A percentile compares a stretch with the other conserved stretches of the same genome.
phyloP scores from a whole-genome alignment of 2,329 filamentous ascomycete species.

The Endocalyx cinctus region DNA sequence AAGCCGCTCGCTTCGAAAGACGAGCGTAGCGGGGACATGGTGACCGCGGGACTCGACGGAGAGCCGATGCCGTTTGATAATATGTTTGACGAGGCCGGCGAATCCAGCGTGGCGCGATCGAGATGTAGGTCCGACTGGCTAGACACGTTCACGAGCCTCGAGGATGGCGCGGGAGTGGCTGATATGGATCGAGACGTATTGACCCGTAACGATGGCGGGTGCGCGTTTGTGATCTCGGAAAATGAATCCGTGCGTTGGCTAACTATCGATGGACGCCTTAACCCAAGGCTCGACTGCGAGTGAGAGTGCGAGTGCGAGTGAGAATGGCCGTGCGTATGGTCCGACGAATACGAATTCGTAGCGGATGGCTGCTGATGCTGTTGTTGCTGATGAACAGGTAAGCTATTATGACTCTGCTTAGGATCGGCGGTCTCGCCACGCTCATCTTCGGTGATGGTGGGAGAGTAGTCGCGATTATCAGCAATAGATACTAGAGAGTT shows the following conservation, averaged over 20 bases:
- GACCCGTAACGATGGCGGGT: conserved; percentile 30
- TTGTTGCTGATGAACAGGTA: conserved; percentile 23
- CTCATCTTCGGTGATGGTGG: conserved; percentile 51
- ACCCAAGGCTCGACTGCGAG: conserved; percentile 25
- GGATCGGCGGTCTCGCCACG: conserved; percentile 28
- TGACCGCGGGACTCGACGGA: conserved; percentile 31
- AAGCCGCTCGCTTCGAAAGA: conserved; percentile 55
- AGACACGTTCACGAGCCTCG: conserved; percentile 37
- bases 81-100: conserved; percentile 25
- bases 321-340: too few species aligned
- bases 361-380: conserved; percentile 9
- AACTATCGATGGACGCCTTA: conserved; percentile 33
- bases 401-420: conserved; percentile 14
- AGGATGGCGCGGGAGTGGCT: conserved; percentile 25
- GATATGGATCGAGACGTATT: conserved; percentile 32
- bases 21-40: conserved; percentile 50
- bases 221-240: conserved; percentile 30
- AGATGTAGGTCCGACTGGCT: conserved; percentile 46
- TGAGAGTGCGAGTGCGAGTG: too few species aligned
- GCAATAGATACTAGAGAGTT: conserved; percentile 50
- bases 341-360: conserved; percentile 18
- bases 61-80: conserved; percentile 21
- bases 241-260: conserved; percentile 37
- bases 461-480: conserved; percentile 46
- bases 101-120: conserved; percentile 33